phyloP scores from a whole-genome alignment of 257 asterid genomes.

The Rauvolfia tetraphylla region DNA sequence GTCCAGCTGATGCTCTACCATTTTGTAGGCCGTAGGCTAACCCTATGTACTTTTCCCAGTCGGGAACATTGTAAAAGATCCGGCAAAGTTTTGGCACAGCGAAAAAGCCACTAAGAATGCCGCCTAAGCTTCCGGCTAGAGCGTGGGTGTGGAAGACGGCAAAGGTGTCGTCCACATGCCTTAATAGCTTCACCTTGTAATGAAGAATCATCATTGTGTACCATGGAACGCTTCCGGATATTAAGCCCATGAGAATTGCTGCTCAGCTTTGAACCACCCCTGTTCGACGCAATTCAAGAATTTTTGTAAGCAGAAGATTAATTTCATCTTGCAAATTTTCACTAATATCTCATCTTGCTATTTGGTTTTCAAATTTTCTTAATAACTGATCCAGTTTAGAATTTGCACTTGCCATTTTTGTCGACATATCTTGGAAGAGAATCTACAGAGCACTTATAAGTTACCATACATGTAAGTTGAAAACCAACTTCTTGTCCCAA shows the following conservation, averaged over 20 bases:
- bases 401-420: too few species aligned
- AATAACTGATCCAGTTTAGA: too few species aligned
- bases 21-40: constrained; percentile 40
- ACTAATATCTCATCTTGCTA: not conserved
- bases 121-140: constrained; percentile 44
- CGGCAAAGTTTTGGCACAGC: constrained; percentile 42
- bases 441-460: too few species aligned
- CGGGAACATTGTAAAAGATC: constrained; percentile 37
- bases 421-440: too few species aligned
- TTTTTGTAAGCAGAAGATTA: too few species aligned
- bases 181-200: constrained; percentile 24
- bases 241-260: constrained; percentile 34
- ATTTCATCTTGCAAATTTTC: not conserved
- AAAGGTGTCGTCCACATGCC: constrained; percentile 42
- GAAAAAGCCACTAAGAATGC: constrained; percentile 38
- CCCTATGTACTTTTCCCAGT: constrained; percentile 45
- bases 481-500: too few species aligned
- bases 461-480: too few species aligned
- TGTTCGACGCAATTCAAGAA: not conserved
- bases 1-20: constrained; percentile 32
- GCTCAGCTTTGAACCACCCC: constrained; percentile 44
- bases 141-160: constrained; percentile 58
- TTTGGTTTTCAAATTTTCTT: too few species aligned
- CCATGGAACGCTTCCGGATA: constrained; percentile 41
- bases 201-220: constrained; percentile 37